Evolutionary conservation across 352 stramenopile species (phyloP).

Genomic region (Phytophthora europaea): DNA sequence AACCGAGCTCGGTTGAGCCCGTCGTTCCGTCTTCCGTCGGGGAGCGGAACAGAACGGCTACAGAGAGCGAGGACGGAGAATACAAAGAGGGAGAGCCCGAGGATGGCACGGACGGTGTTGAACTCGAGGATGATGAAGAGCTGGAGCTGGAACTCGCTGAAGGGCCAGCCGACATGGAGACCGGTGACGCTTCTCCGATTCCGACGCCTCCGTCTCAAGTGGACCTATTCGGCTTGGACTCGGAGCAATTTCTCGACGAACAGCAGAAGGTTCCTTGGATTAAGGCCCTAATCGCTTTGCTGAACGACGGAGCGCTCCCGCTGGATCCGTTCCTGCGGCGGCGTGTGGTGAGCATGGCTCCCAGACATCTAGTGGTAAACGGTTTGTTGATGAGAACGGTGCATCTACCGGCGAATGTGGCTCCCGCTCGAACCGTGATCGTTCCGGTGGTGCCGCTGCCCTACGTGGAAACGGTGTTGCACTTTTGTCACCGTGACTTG

Average conservation of each 20-base stretch:
- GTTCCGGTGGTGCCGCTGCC: conserved; percentile 5
- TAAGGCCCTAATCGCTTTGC: not conserved
- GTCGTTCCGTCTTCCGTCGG: not conserved
- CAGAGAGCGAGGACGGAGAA: not conserved
- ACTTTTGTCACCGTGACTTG: conserved; percentile 15
- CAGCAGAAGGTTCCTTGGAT: conserved; percentile 4
- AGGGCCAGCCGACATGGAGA: not conserved
- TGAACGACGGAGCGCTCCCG: not conserved
- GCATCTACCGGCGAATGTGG: not conserved
- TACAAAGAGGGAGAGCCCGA: not conserved
- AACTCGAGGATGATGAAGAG: not conserved
- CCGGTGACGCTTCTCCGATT: not conserved
- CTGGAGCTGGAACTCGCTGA: not conserved
- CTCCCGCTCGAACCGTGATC: not conserved
- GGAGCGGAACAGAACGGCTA: not conserved
- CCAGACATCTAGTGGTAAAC: not conserved
- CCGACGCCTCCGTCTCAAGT: not conserved
- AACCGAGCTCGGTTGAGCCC: not conserved
- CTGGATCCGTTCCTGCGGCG: conserved; percentile 8
- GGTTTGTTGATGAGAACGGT: conserved; percentile 9
- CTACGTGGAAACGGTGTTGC: conserved; percentile 19
- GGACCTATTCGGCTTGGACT: not conserved
- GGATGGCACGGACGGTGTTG: no score
- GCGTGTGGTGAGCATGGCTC: not conserved
- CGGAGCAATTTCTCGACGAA: not conserved